These are phyloP conservation scores for Blastocystis sp. DNA, from an alignment of 352 stramenopile species.

Conservation along the genomic window DNA sequence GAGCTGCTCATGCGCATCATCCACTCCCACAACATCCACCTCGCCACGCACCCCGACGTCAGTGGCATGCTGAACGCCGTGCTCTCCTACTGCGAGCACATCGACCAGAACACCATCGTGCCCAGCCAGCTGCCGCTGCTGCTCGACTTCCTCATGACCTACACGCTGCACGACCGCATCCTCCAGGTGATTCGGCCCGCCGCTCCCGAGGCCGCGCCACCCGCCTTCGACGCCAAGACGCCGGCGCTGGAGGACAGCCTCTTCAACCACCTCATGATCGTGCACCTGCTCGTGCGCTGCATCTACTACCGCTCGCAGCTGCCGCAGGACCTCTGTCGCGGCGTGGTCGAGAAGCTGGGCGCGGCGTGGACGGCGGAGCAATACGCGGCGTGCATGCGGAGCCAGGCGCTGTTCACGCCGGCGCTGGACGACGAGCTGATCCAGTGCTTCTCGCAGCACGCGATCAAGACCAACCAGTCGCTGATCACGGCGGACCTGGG, in stretches of 20 bases:
- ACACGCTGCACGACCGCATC: slow-evolving; percentile 37
- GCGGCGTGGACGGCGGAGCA: slow-evolving; percentile 12
- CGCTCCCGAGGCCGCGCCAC: background rate
- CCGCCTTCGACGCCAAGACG: background rate
- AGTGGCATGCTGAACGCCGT: slow-evolving; percentile 52
- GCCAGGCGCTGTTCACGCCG: background rate
- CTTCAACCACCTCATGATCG: slow-evolving; percentile 9
- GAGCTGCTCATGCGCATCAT: slow-evolving; percentile 44
- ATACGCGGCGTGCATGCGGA: background rate
- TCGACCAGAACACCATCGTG: slow-evolving; percentile 58
- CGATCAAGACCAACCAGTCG: slow-evolving; percentile 13
- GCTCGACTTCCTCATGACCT: slow-evolving; percentile 62
- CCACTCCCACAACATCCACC: slow-evolving; percentile 13
- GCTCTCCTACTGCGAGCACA: slow-evolving; percentile 46
- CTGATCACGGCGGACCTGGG: background rate
- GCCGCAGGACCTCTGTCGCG: background rate
- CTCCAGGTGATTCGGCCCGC: background rate
- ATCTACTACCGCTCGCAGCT: slow-evolving; percentile 49
- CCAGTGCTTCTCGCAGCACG: slow-evolving; percentile 10
- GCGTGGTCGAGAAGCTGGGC: background rate
- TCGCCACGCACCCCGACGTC: background rate
- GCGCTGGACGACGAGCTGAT: slow-evolving; percentile 14
- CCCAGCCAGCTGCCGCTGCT: slow-evolving; percentile 45
- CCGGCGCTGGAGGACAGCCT: background rate
- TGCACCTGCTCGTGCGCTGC: slow-evolving; percentile 43